These are phyloP conservation scores for Blastocystis sp. DNA, from an alignment of 352 stramenopile species.

Conservation along the genomic window DNA sequence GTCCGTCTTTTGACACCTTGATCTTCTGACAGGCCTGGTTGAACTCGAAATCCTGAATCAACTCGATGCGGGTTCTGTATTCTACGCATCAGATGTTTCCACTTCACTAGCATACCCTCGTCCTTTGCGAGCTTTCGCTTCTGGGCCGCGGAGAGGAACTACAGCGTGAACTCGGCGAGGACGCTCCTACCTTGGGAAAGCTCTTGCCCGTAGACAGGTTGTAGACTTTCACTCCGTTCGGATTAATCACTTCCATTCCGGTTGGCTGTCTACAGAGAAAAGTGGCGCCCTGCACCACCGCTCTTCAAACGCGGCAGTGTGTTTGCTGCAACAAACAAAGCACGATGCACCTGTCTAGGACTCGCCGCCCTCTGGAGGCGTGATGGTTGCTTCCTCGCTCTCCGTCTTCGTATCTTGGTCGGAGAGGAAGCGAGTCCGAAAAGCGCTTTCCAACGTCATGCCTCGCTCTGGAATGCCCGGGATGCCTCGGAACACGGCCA, in stretches of 20 bases:
- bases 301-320: too few relatives aligned
- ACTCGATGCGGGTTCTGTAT: slow-evolving; percentile 86
- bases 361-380: neutral
- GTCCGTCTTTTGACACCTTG: slow-evolving; percentile 87
- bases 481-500: slow-evolving; percentile 29
- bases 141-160: slow-evolving; percentile 63
- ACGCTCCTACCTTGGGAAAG: slow-evolving; percentile 74
- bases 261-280: neutral
- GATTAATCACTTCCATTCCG: slow-evolving; percentile 45
- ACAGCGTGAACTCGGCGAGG: neutral
- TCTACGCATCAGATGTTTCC: neutral
- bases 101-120: slow-evolving; percentile 60
- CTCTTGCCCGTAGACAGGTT: slow-evolving; percentile 79
- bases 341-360: too few relatives aligned
- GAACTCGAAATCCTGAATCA: slow-evolving; percentile 99
- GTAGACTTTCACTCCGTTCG: slow-evolving; percentile 44
- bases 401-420: neutral
- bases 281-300: neutral
- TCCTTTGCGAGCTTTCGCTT: slow-evolving; percentile 61
- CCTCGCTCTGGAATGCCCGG: slow-evolving; percentile 29
- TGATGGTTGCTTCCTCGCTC: slow-evolving; percentile 3
- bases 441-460: slow-evolving; percentile 21
- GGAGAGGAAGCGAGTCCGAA: slow-evolving; percentile 6
- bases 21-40: slow-evolving; percentile 85
- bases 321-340: too few relatives aligned